Conservation (phyloP, 2,329 filamentous ascomycete genomes). For the Fusarium caatingaense region DNA sequence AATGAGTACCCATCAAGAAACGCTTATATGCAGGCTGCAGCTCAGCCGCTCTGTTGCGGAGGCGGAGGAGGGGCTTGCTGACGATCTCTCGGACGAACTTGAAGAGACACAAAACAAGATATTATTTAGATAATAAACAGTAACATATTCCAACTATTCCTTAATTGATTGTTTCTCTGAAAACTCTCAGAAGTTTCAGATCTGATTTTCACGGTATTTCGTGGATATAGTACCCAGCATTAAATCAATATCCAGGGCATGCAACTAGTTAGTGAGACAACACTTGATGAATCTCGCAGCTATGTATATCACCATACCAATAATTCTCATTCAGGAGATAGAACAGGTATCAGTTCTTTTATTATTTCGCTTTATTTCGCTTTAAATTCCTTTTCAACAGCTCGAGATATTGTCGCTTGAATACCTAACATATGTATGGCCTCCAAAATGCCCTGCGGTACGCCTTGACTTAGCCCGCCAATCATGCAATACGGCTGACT, state of each 20-base stretch:
- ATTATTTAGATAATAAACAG: background rate
- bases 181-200: background rate
- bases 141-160: background rate
- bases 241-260: no score
- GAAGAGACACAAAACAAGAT: background rate
- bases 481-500: background rate
- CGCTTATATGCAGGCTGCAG: slow-evolving; percentile 7
- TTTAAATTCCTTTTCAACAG: background rate
- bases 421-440: slow-evolving; percentile 1
- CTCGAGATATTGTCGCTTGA: background rate
- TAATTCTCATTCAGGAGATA: background rate
- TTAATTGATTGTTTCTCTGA: background rate
- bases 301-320: background rate
- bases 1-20: background rate
- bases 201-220: background rate
- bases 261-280: background rate
- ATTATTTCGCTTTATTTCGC: no score
- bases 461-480: slow-evolving; percentile 14
- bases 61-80: slow-evolving; percentile 8
- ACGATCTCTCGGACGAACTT: background rate
- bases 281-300: background rate
- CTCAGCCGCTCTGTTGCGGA: slow-evolving; percentile 13
- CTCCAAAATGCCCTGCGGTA: slow-evolving; percentile 15
- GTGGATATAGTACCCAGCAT: no score
- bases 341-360: no score